Evolutionary conservation across 1,139 yeast genomes (phyloP).

Genomic region (Hansenula lynferdii): DNA sequence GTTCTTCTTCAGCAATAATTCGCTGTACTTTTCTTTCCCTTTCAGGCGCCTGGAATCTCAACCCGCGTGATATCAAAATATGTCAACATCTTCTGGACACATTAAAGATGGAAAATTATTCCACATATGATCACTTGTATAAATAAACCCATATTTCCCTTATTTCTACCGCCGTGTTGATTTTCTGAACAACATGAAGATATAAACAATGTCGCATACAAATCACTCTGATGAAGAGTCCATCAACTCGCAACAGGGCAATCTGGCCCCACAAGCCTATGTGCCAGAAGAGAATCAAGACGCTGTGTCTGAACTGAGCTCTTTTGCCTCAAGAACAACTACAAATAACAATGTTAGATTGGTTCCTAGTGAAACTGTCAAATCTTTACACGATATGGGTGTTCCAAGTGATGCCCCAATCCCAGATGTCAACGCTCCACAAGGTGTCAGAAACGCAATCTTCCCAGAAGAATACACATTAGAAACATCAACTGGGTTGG

Average conservation of each 20-base stretch:
- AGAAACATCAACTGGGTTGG: slow-evolving; percentile 85
- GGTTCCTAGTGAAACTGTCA: slow-evolving; percentile 62
- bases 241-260: slow-evolving; percentile 6
- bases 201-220: no score
- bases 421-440: slow-evolving; percentile 60
- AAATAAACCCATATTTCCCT: neutral
- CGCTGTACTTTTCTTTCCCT: neutral
- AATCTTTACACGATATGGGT: slow-evolving; percentile 62
- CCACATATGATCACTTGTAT: neutral
- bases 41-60: neutral
- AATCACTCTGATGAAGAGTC: slow-evolving; percentile 5
- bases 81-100: no score
- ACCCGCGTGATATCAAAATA: slow-evolving; percentile 3
- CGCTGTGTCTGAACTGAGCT: slow-evolving; percentile 38
- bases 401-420: slow-evolving; percentile 45
- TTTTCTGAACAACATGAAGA: no score
- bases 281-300: slow-evolving; percentile 34
- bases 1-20: no score
- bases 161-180: no score
- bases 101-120: no score
- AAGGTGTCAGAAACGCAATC: slow-evolving; percentile 51
- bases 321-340: slow-evolving; percentile 26
- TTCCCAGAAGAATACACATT: slow-evolving; percentile 90
- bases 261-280: slow-evolving; percentile 19
- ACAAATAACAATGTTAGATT: slow-evolving; percentile 26